Conservation (phyloP, 1,284 basidiomycete species). For the Rhodotorula sp. region DNA sequence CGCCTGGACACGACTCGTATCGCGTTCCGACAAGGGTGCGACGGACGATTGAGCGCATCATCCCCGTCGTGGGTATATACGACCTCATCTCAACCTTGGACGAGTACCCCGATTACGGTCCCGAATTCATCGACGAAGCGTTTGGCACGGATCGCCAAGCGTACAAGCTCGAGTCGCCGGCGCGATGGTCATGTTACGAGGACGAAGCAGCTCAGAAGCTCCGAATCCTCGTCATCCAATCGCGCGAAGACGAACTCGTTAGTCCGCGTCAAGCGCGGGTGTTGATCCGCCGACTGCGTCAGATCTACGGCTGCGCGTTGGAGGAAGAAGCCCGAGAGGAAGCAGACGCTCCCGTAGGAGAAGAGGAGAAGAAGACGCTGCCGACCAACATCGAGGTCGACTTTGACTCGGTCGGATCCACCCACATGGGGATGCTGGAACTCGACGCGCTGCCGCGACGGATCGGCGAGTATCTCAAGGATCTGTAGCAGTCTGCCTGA, state of each 20-base stretch:
- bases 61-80: constrained; percentile 32
- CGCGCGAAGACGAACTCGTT: constrained; percentile 25
- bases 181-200: constrained; percentile 17
- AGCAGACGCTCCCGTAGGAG: not conserved
- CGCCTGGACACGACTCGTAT: constrained; percentile 5
- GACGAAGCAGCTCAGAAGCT: constrained; percentile 1
- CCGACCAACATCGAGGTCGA: constrained; percentile 8
- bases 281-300: constrained; percentile 13
- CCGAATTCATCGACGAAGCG: constrained; percentile 29
- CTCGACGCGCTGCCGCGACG: not conserved
- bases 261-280: constrained; percentile 22
- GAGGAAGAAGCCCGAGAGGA: not conserved
- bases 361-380: constrained; percentile 2
- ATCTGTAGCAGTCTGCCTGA: not conserved
- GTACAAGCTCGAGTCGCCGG: constrained; percentile 28
- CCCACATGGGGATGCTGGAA: constrained; percentile 4
- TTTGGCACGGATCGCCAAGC: constrained; percentile 17
- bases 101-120: constrained; percentile 29
- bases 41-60: constrained; percentile 13
- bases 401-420: constrained; percentile 7
- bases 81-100: constrained; percentile 23
- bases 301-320: not conserved
- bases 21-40: constrained; percentile 10
- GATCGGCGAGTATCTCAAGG: constrained; percentile 1
- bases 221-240: constrained; percentile 19